Base-by-base conservation (phyloP, 768 basidiomycete genomes). In the Gymnopilus junonius region DNA sequence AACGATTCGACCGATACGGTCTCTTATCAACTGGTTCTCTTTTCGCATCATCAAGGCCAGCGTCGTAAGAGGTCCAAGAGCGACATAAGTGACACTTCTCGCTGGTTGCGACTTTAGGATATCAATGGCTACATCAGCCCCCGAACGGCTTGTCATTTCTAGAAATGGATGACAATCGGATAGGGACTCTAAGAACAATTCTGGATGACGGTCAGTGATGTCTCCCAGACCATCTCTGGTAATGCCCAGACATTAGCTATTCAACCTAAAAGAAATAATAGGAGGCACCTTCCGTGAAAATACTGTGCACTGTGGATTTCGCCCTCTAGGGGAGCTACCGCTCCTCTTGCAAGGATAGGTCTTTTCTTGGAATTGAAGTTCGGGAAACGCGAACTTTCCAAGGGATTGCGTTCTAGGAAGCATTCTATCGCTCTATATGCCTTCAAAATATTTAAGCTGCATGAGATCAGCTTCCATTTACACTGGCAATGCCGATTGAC, bases 31-130 rank as follows among this genome's bases (percentile, higher is more conserved):
- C 35, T 78, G 71, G 10, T 83, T 80, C 66, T 93, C 83, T 43
- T 79, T 68, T 7, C 82, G 83, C 72, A 92, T 77, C 62, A 92
- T 79, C 34, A 79, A 76, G 1, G 93, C 93, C 32, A 98, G 81
- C 69, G 91, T 94, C 11, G 94, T 96, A 58, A 93, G 81, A 43
- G 92, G 90, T 1, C 91, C 92, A 7, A 94, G 81, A 8, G 82
- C 86, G 62, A 94, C 80, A 66, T 93, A 94, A 12, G 90, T 89
- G 21, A 94, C 74, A 23, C 81, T 86, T 61, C 83, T 74, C 20
- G 82, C 66, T 2, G 87, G 83, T 31, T 78, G 73, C 1, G 80
- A 76, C 43, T 79, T 77, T 8, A 94, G 77, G 50, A 93, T 76
- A 14, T 85, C 80, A 2, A 87, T 71, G 5, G 81, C 80, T 21